phyloP scores from a whole-genome alignment of 805 yeast species.

The Kregervanrija pseudodelftensis region DNA sequence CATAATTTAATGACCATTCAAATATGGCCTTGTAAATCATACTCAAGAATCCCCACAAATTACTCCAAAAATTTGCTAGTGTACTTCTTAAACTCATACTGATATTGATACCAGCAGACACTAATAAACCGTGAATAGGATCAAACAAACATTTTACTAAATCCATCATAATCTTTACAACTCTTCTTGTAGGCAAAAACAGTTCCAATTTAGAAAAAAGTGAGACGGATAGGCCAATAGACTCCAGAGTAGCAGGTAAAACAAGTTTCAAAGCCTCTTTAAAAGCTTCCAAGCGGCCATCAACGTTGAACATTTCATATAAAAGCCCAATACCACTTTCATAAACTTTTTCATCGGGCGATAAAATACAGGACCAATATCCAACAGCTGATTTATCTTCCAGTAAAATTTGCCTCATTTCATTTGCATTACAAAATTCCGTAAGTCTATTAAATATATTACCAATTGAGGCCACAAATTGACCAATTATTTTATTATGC shows the following conservation, averaged over 20 bases:
- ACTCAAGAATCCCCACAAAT: conserved; percentile 65
- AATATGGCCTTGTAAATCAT: conserved; percentile 63
- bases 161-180: conserved; percentile 71
- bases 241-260: conserved; percentile 38
- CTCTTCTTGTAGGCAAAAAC: conserved; percentile 33
- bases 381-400: conserved; percentile 46
- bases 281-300: conserved; percentile 75
- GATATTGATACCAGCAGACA: conserved; percentile 7
- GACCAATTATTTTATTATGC: conserved; percentile 20
- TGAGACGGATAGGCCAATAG: conserved; percentile 28
- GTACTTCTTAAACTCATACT: conserved; percentile 14
- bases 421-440: conserved; percentile 15
- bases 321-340: conserved; percentile 67
- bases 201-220: conserved; percentile 11
- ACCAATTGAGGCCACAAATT: conserved; percentile 15
- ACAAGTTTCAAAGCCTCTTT: conserved; percentile 41
- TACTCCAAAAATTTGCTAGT: conserved; percentile 51
- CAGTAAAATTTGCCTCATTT: conserved; percentile 30
- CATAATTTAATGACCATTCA: conserved; percentile 55
- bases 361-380: conserved; percentile 67
- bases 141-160: conserved; percentile 54
- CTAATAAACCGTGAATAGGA: conserved; percentile 54
- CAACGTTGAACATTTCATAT: conserved; percentile 71
- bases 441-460: conserved; percentile 19
- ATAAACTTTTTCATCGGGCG: conserved; percentile 49